phyloP scores from a whole-genome alignment of 768 basidiomycete genomes.

The Neoboletus magnificus region DNA sequence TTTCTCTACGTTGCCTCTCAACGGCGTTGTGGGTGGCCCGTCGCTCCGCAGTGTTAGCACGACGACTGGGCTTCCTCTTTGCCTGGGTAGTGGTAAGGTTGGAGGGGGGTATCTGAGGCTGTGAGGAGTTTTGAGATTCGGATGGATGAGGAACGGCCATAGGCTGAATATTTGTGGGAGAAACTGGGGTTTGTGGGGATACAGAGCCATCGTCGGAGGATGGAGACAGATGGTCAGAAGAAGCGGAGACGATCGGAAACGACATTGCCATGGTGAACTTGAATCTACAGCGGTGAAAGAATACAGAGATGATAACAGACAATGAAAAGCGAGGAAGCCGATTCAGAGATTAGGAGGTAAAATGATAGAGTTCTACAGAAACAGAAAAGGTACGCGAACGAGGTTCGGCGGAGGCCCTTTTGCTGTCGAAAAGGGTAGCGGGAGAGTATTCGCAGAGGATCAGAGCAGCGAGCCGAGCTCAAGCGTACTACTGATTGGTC shows the following conservation, averaged over 20 bases:
- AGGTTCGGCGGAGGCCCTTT: constrained; percentile 41
- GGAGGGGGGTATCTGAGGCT: constrained; percentile 22
- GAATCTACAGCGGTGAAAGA: constrained; percentile 16
- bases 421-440: constrained; percentile 18
- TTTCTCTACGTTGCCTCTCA: constrained; percentile 90
- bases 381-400: constrained; percentile 42
- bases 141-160: constrained; percentile 34
- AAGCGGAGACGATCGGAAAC: constrained; percentile 38
- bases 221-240: constrained; percentile 38
- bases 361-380: constrained; percentile 26
- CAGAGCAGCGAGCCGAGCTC: constrained; percentile 65
- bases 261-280: constrained; percentile 34
- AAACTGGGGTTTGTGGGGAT: constrained; percentile 48
- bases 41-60: constrained; percentile 96
- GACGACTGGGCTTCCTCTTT: constrained; percentile 80
- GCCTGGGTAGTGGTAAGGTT: constrained; percentile 35
- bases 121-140: constrained; percentile 21
- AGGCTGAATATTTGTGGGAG: constrained; percentile 35
- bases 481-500: constrained; percentile 53
- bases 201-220: constrained; percentile 42
- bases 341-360: constrained; percentile 15
- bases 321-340: not conserved
- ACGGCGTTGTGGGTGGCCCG: constrained; percentile 97
- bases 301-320: constrained; percentile 9
- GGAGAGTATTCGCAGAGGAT: constrained; percentile 24